Conservation (phyloP, 192 early-diverging fungal genomes). For the Pilobolus umbonatus region DNA sequence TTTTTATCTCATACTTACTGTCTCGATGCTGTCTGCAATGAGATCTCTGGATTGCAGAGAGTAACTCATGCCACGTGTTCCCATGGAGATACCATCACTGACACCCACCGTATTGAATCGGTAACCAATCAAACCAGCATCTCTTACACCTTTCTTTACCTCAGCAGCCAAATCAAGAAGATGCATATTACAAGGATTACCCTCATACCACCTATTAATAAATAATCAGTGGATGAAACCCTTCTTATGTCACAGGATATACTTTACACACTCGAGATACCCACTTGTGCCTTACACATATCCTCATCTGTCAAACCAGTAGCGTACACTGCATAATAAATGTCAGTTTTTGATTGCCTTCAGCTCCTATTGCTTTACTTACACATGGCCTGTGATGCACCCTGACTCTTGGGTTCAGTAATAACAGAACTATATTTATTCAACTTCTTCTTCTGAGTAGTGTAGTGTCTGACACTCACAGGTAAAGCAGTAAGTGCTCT, state of each 20-base stretch:
- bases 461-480: conserved; percentile 20
- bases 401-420: conserved; percentile 92
- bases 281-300: conserved; percentile 88
- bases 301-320: conserved; percentile 83
- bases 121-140: conserved; percentile 87
- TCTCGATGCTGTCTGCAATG: conserved; percentile 99
- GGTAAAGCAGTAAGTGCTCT: not conserved
- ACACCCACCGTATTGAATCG: conserved; percentile 99
- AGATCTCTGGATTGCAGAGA: conserved; percentile 96
- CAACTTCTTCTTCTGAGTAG: conserved; percentile 38
- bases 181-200: conserved; percentile 99
- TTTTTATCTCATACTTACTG: conserved; percentile 46
- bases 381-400: conserved; percentile 97
- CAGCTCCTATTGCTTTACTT: conserved; percentile 30
- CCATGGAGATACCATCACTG: conserved; percentile 96
- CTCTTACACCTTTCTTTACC: conserved; percentile 91
- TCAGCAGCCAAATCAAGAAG: conserved; percentile 78
- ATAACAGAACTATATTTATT: conserved; percentile 87
- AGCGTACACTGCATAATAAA: conserved; percentile 67
- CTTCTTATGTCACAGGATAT: not conserved
- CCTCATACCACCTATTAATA: conserved; percentile 83
- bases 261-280: conserved; percentile 88
- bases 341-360: too few species aligned
- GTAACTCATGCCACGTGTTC: conserved; percentile 93
- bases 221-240: not conserved